Percentiles rank a stretch among this genome's conserved stretches.
Conservation (phyloP, 306 rosid genomes). For the Trifolium subterraneum region DNA sequence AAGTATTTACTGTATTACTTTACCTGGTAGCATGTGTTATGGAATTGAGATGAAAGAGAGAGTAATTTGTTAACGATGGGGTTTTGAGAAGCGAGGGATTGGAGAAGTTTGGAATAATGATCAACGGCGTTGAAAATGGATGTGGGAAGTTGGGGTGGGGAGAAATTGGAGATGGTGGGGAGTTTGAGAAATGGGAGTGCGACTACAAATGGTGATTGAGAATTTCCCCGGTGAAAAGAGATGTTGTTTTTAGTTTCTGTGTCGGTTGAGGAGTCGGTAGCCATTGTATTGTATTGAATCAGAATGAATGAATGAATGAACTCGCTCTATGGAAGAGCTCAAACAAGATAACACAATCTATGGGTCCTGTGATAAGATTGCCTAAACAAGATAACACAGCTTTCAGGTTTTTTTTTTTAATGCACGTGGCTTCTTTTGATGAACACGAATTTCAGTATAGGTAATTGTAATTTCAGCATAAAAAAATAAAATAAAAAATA, state of each 20-base stretch:
- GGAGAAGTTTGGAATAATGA: conserved; percentile 45
- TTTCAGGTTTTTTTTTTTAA: no score
- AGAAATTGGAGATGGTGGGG: conserved; percentile 43
- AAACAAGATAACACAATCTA: conserved; percentile 42
- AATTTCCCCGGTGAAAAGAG: conserved; percentile 53
- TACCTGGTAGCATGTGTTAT: conserved; percentile 63
- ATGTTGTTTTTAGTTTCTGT: conserved; percentile 39
- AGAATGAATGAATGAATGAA: neutral
- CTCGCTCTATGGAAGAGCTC: neutral
- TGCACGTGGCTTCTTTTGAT: no score
- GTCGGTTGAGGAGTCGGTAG: conserved; percentile 47
- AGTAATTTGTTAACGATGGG: conserved; percentile 59
- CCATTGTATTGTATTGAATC: conserved; percentile 56
- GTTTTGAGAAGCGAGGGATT: conserved; percentile 59
- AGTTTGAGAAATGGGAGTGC: conserved; percentile 56
- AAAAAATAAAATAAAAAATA: no score
- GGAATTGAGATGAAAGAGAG: conserved; percentile 58
- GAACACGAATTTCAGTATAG: no score
- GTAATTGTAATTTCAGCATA: no score
- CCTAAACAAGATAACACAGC: neutral
- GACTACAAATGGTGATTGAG: conserved; percentile 53
- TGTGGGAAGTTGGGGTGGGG: conserved; percentile 55
- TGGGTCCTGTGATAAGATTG: conserved; percentile 8
- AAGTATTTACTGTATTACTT: neutral
- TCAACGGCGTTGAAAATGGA: conserved; percentile 50